Conservation (phyloP, 2,329 filamentous ascomycete genomes). For the Lachnellula arida region DNA sequence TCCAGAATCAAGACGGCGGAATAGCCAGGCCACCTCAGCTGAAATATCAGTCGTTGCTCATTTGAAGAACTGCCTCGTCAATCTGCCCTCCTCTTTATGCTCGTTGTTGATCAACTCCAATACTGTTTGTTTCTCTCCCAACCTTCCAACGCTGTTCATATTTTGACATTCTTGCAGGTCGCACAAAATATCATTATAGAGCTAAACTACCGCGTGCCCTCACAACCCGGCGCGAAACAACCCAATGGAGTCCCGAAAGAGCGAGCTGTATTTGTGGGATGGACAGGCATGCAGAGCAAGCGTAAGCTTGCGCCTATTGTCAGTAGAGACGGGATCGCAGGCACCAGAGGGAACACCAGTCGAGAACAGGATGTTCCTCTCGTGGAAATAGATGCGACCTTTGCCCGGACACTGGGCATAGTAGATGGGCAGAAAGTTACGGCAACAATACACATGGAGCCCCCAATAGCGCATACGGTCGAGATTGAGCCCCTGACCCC, state of each 20-base stretch:
- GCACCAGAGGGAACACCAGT: slow-evolving; percentile 48
- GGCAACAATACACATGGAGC: slow-evolving; percentile 75
- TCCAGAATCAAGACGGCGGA: slow-evolving; percentile 33
- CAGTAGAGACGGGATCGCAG: slow-evolving; percentile 65
- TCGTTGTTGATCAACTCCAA: slow-evolving; percentile 84
- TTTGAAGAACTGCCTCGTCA: slow-evolving; percentile 91
- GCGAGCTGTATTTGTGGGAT: slow-evolving; percentile 81
- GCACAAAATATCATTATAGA: slow-evolving; percentile 97
- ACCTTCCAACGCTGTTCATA: not conserved
- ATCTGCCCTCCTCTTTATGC: slow-evolving; percentile 80
- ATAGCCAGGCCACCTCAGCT: slow-evolving; percentile 62
- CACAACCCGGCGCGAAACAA: slow-evolving; percentile 43
- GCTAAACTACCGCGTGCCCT: slow-evolving; percentile 66
- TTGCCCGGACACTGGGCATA: slow-evolving; percentile 72
- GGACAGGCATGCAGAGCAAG: slow-evolving; percentile 98
- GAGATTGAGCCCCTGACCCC: slow-evolving; percentile 94
- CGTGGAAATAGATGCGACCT: slow-evolving; percentile 83
- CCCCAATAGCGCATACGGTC: slow-evolving; percentile 85
- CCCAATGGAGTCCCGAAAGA: slow-evolving; percentile 45
- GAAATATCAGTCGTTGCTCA: slow-evolving; percentile 76
- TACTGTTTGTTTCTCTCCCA: slow-evolving; percentile 57
- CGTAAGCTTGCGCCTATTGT: slow-evolving; percentile 70
- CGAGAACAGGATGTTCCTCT: slow-evolving; percentile 72
- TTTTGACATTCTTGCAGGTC: slow-evolving; percentile 47
- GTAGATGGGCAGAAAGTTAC: slow-evolving; percentile 76